These are phyloP conservation scores for Firmiana major DNA, from an alignment of 345 rosid species.

Conservation along the genomic window DNA sequence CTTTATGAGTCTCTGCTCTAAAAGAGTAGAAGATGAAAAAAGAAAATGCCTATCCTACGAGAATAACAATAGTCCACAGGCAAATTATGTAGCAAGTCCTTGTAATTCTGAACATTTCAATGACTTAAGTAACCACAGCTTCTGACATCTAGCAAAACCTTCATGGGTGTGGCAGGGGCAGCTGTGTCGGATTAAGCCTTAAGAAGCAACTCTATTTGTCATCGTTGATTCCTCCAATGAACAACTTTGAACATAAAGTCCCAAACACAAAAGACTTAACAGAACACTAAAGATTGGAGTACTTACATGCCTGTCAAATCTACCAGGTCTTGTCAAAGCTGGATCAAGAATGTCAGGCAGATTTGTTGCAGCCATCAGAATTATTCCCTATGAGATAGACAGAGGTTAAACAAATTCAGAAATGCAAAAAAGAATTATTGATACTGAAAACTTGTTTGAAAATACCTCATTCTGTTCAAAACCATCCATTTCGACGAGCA, in stretches of 20 bases:
- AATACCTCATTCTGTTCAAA: slow-evolving; percentile 95
- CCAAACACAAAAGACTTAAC: neutral
- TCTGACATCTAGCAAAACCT: neutral
- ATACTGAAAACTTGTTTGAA: slow-evolving; percentile 4
- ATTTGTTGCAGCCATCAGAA: slow-evolving; percentile 98
- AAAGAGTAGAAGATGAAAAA: slow-evolving; percentile 5
- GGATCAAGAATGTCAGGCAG: slow-evolving; percentile 99
- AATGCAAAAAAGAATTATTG: neutral
- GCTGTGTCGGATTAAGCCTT: neutral
- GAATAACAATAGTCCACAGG: neutral
- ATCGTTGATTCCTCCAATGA: neutral
- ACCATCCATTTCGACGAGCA: slow-evolving; percentile 99
- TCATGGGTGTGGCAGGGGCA: neutral
- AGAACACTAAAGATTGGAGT: slow-evolving; percentile 4
- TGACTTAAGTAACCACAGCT: neutral
- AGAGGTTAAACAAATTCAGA: slow-evolving; percentile 15
- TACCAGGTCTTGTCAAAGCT: slow-evolving; percentile 98
- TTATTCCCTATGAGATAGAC: slow-evolving; percentile 67
- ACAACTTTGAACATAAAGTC: neutral
- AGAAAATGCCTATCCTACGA: neutral
- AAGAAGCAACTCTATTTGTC: neutral
- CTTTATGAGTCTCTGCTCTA: slow-evolving; percentile 28
- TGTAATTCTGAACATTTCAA: neutral
- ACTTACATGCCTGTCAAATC: slow-evolving; percentile 51
- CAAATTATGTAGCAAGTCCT: neutral